Conservation (phyloP, 495 filamentous ascomycete species). For the Aspergillus heteromorphus region DNA sequence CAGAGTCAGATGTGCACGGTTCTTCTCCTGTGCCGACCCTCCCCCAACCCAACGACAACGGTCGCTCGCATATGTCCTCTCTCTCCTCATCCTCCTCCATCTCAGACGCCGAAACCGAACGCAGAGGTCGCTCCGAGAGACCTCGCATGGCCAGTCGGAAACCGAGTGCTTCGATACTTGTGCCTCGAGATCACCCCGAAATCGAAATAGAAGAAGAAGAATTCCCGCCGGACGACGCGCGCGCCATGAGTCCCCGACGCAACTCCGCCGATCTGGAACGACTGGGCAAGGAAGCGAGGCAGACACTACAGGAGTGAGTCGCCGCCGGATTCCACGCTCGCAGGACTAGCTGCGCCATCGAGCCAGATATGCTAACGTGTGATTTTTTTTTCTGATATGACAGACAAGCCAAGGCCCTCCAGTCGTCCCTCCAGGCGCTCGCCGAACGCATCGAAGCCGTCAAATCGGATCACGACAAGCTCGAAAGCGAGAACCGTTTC, state of each 20-base stretch:
- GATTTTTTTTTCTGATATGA: no score
- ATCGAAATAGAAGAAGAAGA: slow-evolving; percentile 63
- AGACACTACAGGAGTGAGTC: slow-evolving; percentile 60
- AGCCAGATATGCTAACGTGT: not conserved
- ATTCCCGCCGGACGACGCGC: slow-evolving; percentile 77
- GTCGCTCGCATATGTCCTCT: slow-evolving; percentile 39
- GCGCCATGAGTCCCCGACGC: slow-evolving; percentile 90
- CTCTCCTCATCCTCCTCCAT: slow-evolving; percentile 43
- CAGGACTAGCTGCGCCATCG: not conserved
- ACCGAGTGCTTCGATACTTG: slow-evolving; percentile 74
- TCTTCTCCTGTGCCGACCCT: slow-evolving; percentile 39
- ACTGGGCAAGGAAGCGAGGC: slow-evolving; percentile 73
- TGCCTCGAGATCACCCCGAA: slow-evolving; percentile 64
- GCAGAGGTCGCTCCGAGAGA: slow-evolving; percentile 41
- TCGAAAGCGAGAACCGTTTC: slow-evolving; percentile 91
- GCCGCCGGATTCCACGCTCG: not conserved
- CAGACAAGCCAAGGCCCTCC: slow-evolving; percentile 82
- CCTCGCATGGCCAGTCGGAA: slow-evolving; percentile 58
- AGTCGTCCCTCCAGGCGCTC: slow-evolving; percentile 79
- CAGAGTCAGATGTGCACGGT: slow-evolving; percentile 37
- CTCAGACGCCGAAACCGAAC: slow-evolving; percentile 44
- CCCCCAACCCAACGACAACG: slow-evolving; percentile 40
- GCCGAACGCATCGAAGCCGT: slow-evolving; percentile 93
- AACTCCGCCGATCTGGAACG: slow-evolving; percentile 84
- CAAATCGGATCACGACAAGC: slow-evolving; percentile 85